Percentiles rank a stretch among this genome's conserved stretches.
phyloP scores from a whole-genome alignment of 2,329 filamentous ascomycete genomes.

The Cladosporium sp. region DNA sequence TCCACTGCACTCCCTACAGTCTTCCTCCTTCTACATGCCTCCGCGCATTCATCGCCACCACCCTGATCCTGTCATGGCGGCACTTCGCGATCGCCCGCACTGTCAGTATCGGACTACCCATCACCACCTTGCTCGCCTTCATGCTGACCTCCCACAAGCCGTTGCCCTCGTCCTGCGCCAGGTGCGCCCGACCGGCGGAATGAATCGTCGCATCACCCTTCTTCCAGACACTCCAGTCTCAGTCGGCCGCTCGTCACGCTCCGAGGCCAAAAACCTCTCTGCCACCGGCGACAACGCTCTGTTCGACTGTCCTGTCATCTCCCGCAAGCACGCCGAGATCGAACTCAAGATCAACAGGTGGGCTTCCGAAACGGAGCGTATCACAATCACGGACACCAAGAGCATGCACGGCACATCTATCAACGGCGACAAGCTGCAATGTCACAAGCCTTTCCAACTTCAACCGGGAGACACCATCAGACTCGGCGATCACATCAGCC shows the following conservation, averaged over 20 bases:
- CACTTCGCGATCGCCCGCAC: neutral
- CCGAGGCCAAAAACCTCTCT: conserved; percentile 30
- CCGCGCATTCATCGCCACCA: neutral
- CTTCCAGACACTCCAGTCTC: conserved; percentile 22
- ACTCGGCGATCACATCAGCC: conserved; percentile 27
- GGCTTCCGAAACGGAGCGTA: conserved; percentile 4
- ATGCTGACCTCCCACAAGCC: neutral
- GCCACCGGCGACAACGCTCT: conserved; percentile 28
- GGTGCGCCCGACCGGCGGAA: neutral
- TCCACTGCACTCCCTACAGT: neutral
- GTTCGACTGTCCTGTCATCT: conserved; percentile 35
- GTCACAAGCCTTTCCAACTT: conserved; percentile 18
- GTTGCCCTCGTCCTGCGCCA: conserved; percentile 2
- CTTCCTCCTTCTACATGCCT: neutral
- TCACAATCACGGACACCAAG: conserved; percentile 29
- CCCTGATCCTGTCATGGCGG: neutral
- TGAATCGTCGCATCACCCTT: conserved; percentile 15
- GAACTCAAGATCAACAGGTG: conserved; percentile 14
- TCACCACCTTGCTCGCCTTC: neutral
- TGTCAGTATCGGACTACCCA: conserved; percentile 2
- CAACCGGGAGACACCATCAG: conserved; percentile 27
- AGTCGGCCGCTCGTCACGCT: conserved; percentile 43
- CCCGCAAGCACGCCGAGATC: conserved; percentile 33
- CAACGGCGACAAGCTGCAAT: conserved; percentile 27
- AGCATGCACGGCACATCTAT: conserved; percentile 34